Base-by-base conservation (phyloP, 78 protist species). In the Blattamonas nauphoetae region DNA sequence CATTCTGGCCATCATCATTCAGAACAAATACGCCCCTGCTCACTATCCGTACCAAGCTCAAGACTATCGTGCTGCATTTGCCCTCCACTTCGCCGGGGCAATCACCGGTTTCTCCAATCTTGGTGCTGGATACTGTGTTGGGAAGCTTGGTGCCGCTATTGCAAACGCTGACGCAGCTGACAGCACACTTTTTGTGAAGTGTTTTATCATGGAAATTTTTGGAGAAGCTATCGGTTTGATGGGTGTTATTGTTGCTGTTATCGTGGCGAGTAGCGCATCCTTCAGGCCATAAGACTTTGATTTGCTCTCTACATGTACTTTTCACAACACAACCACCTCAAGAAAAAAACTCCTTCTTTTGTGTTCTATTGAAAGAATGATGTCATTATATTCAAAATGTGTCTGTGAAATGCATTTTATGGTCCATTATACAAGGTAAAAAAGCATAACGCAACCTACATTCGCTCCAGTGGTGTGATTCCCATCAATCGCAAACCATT, bases 121-220 rank as follows among this genome's bases (percentile, higher is more conserved):
- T n/a, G 92, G 90, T 43, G 93, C 94, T 77, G 97, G 95, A 89
- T 71, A 90, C 21, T 91, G 91, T 77, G 96, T 94, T 1, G 96
- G 97, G 83, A 90, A 93, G 78, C 45, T 85, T 43, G 98, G 98
- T 34, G 78, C 92, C 43, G 96, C 96, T n/a, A 93, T 96, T 79
- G 99, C 98, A 6, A 90, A 97, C 1, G 97, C 97, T n/a, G 99
- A 97, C 84, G 99, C 99, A 1, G 96, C 91, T 86, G 87, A 96
- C 44, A 91, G 91, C 78, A 6, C 90, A 29, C 91, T 97, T 38
- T 98, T 98, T 86, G 98, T 98, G 44, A 96, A 95, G 92, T 91
- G 94, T 89, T 92, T 97, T 45, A 90, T 96, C 45, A 83, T 96
- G 1, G 88, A 95, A 88, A 96, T 97, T 84, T 97, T 97, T 45